Percentiles rank a stretch among this genome's conserved stretches.
Conservation (phyloP, 257 asterid species). For the Capsicum baccatum region DNA sequence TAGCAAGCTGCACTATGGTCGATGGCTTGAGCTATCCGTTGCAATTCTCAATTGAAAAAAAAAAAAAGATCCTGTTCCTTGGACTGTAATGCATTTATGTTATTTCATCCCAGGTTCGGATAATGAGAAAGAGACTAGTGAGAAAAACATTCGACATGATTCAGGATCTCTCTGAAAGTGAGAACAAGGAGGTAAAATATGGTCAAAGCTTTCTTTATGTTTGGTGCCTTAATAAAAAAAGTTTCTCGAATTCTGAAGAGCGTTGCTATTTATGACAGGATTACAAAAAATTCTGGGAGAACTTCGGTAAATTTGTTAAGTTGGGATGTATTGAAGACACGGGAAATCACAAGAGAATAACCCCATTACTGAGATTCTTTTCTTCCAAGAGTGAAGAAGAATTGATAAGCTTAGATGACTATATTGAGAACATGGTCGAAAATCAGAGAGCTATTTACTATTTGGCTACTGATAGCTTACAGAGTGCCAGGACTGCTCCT, state of each 20-base stretch:
- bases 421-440: slow-evolving; percentile 95
- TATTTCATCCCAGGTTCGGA: slow-evolving; percentile 68
- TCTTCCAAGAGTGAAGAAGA: slow-evolving; percentile 94
- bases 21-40: background rate
- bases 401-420: slow-evolving; percentile 84
- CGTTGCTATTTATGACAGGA: slow-evolving; percentile 54
- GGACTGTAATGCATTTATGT: background rate
- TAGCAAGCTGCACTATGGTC: background rate
- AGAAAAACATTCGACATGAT: slow-evolving; percentile 99
- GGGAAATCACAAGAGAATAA: slow-evolving; percentile 89
- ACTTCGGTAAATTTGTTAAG: slow-evolving; percentile 89
- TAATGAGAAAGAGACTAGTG: slow-evolving; percentile 95
- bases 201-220: background rate
- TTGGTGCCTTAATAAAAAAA: background rate
- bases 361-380: slow-evolving; percentile 83
- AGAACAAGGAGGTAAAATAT: slow-evolving; percentile 75
- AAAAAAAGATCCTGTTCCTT: background rate
- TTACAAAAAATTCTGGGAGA: slow-evolving; percentile 98
- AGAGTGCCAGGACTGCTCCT: slow-evolving; percentile 97
- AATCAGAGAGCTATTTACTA: slow-evolving; percentile 91
- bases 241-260: background rate
- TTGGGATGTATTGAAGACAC: slow-evolving; percentile 97
- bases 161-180: slow-evolving; percentile 95
- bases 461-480: slow-evolving; percentile 94
- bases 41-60: background rate